Evolutionary conservation across 2,329 filamentous ascomycete genomes (phyloP).

Genomic region (Corynespora cassiicola): DNA sequence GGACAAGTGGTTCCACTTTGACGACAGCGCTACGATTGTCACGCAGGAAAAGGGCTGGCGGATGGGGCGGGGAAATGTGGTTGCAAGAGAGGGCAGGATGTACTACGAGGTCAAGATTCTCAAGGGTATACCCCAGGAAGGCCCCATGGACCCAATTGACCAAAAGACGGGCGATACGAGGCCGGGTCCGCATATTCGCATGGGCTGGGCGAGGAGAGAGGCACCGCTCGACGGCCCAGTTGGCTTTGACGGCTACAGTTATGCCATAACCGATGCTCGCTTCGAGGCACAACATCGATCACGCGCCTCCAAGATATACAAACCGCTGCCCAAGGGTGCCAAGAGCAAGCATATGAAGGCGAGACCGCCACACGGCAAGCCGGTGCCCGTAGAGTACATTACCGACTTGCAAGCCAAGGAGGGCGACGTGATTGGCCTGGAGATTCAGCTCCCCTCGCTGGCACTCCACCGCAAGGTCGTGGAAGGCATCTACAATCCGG

Average conservation of each 20-base stretch:
- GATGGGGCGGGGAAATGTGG: slow-evolving; percentile 88
- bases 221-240: slow-evolving; percentile 83
- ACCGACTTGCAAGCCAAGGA: slow-evolving; percentile 80
- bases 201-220: slow-evolving; percentile 86
- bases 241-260: slow-evolving; percentile 91
- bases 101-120: slow-evolving; percentile 95
- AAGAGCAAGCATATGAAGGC: slow-evolving; percentile 50
- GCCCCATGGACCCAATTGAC: slow-evolving; percentile 45
- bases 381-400: slow-evolving; percentile 51
- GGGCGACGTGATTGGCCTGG: slow-evolving; percentile 92
- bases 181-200: slow-evolving; percentile 71
- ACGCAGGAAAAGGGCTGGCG: slow-evolving; percentile 94
- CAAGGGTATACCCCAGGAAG: slow-evolving; percentile 68
- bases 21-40: slow-evolving; percentile 75
- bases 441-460: slow-evolving; percentile 88
- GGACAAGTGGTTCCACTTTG: slow-evolving; percentile 81
- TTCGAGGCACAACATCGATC: slow-evolving; percentile 95
- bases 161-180: slow-evolving; percentile 43
- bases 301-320: slow-evolving; percentile 84
- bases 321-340: slow-evolving; percentile 44
- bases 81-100: slow-evolving; percentile 84
- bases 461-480: slow-evolving; percentile 87
- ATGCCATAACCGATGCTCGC: slow-evolving; percentile 86
- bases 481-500: slow-evolving; percentile 84
- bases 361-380: slow-evolving; percentile 40